Conservation (phyloP, 768 basidiomycete genomes). For the Porpolomopsis calyptriformis region DNA sequence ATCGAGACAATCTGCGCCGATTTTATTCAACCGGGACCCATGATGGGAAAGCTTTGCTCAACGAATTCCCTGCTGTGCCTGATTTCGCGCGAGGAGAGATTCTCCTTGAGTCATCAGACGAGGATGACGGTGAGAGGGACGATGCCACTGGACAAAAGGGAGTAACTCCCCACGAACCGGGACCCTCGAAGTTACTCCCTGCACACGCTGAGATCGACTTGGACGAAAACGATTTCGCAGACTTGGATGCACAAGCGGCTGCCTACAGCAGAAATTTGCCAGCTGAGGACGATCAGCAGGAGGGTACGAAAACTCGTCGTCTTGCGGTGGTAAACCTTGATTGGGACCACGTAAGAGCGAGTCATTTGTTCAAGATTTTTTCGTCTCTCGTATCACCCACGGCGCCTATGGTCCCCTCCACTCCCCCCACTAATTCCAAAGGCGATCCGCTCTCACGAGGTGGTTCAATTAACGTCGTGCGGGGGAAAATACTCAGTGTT, state of each 20-base stretch:
- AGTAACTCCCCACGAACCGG: constrained; percentile 41
- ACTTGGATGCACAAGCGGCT: constrained; percentile 65
- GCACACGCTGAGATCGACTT: constrained; percentile 58
- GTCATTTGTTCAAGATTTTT: constrained; percentile 86
- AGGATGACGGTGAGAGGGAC: constrained; percentile 41
- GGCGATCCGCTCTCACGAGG: constrained; percentile 12
- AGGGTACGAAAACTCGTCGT: constrained; percentile 47
- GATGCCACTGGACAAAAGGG: constrained; percentile 39
- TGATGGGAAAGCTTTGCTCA: constrained; percentile 24
- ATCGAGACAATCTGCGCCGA: constrained; percentile 63
- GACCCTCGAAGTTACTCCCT: constrained; percentile 32
- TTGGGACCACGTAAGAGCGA: constrained; percentile 92
- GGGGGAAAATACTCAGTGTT: constrained; percentile 66
- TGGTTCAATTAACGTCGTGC: constrained; percentile 26
- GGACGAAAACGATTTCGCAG: constrained; percentile 63
- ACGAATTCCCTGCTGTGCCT: constrained; percentile 26
- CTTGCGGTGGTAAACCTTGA: constrained; percentile 92
- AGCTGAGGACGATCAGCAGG: constrained; percentile 21
- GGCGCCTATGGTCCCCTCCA: constrained; percentile 31
- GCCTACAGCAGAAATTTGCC: constrained; percentile 42
- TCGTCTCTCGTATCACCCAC: constrained; percentile 69
- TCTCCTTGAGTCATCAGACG: constrained; percentile 79
- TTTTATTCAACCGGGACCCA: constrained; percentile 67
- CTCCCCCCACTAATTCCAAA: constrained; percentile 12
- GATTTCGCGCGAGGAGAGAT: constrained; percentile 90